A percentile compares a stretch with the other conserved stretches of the same genome.
These are phyloP conservation scores for Boeremia exigua DNA, from an alignment of 2,329 filamentous ascomycete species.

Conservation along the genomic window DNA sequence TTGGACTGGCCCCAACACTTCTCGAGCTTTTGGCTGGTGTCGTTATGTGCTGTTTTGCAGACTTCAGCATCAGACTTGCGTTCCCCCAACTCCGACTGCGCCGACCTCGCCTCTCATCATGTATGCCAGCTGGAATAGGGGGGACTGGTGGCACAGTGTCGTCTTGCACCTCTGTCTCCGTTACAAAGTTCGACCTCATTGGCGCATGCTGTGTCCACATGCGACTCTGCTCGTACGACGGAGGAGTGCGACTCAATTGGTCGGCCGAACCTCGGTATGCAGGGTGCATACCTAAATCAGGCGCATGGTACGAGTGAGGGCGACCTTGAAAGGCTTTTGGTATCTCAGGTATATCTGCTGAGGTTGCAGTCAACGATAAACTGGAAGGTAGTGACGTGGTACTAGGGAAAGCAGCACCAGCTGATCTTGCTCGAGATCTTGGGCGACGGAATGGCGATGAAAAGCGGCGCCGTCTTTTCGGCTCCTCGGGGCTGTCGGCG, in stretches of 20 bases:
- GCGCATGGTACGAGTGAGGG: slow-evolving; percentile 42
- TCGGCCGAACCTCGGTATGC: slow-evolving; percentile 15
- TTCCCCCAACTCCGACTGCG: slow-evolving; percentile 23
- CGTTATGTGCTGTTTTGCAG: slow-evolving; percentile 36
- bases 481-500: slow-evolving; percentile 22
- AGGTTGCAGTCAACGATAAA: slow-evolving; percentile 12
- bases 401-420: slow-evolving; percentile 36
- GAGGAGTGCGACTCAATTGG: slow-evolving; percentile 15
- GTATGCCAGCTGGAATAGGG: slow-evolving; percentile 31
- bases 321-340: slow-evolving; percentile 16
- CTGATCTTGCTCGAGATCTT: slow-evolving; percentile 35
- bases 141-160: slow-evolving; percentile 38
- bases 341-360: slow-evolving; percentile 4
- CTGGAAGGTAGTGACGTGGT: slow-evolving; percentile 13
- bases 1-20: slow-evolving; percentile 14
- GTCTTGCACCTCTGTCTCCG: slow-evolving; percentile 22
- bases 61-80: slow-evolving; percentile 35
- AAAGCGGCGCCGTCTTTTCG: slow-evolving; percentile 39
- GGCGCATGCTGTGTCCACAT: slow-evolving; percentile 38
- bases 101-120: slow-evolving; percentile 11
- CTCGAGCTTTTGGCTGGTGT: slow-evolving; percentile 16
- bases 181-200: slow-evolving; percentile 27
- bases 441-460: slow-evolving; percentile 45
- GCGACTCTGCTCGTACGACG: slow-evolving; percentile 10
- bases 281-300: slow-evolving; percentile 35